Base-by-base conservation (phyloP, 1,139 yeast species). In the Barnettozyma hawaiiensis region DNA sequence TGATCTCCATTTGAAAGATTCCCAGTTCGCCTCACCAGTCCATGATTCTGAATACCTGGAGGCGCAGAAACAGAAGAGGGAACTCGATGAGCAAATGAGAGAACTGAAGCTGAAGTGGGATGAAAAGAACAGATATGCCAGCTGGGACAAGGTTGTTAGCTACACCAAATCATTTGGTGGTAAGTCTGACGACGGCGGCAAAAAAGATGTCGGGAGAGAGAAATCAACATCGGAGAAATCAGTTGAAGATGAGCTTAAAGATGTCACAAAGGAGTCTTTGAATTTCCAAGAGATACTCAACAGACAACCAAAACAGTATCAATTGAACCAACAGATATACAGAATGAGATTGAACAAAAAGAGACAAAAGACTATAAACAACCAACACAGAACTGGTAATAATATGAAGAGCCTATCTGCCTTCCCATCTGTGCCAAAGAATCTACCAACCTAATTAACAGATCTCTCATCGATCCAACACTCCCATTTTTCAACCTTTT, bases 391-490 rank as follows among this genome's bases (percentile, higher is more conserved):
- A n/a, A 47, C 51, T 27, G n/a, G n/a, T n/a, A n/a, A n/a, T n/a
- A 61, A 57, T 27, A 49, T 56, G 11, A 63, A 65, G 15, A 61
- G 61, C 31, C 58, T 65, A 2, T 44, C 53, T 3, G 65, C 69
- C 48, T 81, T 82, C 54, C 90, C 90, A 0, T 51, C 65, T n/a
- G 81, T 62, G 1, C 86, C 86, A 5, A 65, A 57, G 18, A 50
- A 29, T 12, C 39, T 33, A 43, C 39, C 26, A 31, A 31, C 32
- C n/a, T 29, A 41, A 54, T 81, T 81, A 11, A 79, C 83, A 12
- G 79, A 83, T 50, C 75, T 71, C 58, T 81, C 92, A 51, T 81
- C 85, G 37, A 87, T 67, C 96, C 96, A 89, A 51, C 79, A 71
- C 51, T 76, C 77, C 89, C 95, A 84, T 22, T 65, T 63, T 15